Base-by-base conservation (phyloP, 139 green algal genomes). In the Asterochloris erici region DNA sequence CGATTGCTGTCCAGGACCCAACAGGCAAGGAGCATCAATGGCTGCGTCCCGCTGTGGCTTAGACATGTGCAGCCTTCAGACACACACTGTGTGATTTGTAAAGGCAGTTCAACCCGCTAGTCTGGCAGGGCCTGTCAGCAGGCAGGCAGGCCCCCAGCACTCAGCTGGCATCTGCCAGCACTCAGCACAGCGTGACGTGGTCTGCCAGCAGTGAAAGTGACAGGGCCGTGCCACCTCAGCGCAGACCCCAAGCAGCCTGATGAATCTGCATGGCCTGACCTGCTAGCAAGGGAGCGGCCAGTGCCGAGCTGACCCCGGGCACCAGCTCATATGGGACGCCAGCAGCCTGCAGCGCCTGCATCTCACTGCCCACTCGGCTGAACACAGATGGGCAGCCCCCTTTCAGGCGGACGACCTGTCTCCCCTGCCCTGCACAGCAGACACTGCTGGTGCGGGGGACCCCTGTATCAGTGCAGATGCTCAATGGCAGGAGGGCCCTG, bases 341-440 rank as follows among this genome's bases (percentile, higher is more conserved):
- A 0, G 87, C 83, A n/a, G 26, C 68, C 17, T 24, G 17, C 24
- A 96, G 85, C 19, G 92, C 93, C 0, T 78, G 79, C 68, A 93
- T 81, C 84, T 97, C 93, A 28, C 82, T 86, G 47, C 82, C 64
- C 21, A 90, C 84, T 14, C 93, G 83, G 10, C 86, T 91, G 85
- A 96, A 97, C 6, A 92, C 85, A 11, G 89, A 90, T 10, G 90
- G 90, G 79, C 91, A 95, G 64, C 93, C 93, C 23, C 93, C 93
- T 81, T 97, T 96, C 13, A 96, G 86, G 63, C 93, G 86, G 64
- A 95, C 90, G 29, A 96, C 92, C 4, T 75, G 54, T 63, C 68
- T 77, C 27, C 90, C 89, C 89, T 86, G 60, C 61, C 60, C n/a
- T 60, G 54, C 26, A 63, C 17, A 79, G 24, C 16, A 54, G 2